Evolutionary conservation across 1,284 basidiomycete genomes (phyloP).

Genomic region (Blastosporella zonata): DNA sequence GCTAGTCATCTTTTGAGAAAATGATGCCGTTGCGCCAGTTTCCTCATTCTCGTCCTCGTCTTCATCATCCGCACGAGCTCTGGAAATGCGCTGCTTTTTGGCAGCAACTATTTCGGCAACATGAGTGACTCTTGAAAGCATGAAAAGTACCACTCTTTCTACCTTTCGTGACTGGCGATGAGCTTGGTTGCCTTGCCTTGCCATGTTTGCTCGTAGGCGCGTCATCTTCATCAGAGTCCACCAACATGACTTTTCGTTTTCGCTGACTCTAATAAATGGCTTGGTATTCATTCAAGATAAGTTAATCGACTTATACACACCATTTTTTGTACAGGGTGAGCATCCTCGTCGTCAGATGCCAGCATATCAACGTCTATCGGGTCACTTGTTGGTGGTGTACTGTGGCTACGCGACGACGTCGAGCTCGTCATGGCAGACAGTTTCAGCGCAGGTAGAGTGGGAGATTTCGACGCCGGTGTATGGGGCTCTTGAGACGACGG

Average conservation of each 20-base stretch:
- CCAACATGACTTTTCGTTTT: slow-evolving; percentile 69
- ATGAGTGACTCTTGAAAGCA: not conserved
- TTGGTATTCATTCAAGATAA: not conserved
- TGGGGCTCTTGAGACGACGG: slow-evolving; percentile 28
- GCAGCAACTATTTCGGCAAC: slow-evolving; percentile 13
- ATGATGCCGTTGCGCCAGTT: slow-evolving; percentile 39
- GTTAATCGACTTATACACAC: slow-evolving; percentile 27
- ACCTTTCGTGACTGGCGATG: slow-evolving; percentile 32
- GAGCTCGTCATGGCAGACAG: slow-evolving; percentile 40
- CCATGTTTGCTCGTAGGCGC: slow-evolving; percentile 30
- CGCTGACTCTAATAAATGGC: slow-evolving; percentile 27
- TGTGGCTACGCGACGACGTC: slow-evolving; percentile 47
- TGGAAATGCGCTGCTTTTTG: slow-evolving; percentile 55
- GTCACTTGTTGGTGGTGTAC: slow-evolving; percentile 74
- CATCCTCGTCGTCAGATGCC: slow-evolving; percentile 46
- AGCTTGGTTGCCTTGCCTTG: slow-evolving; percentile 20
- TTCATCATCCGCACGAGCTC: slow-evolving; percentile 39
- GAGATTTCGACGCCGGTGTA: slow-evolving; percentile 36
- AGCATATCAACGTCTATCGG: slow-evolving; percentile 72
- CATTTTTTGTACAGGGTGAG: slow-evolving; percentile 28
- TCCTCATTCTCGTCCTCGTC: slow-evolving; percentile 41
- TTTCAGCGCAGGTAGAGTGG: slow-evolving; percentile 23
- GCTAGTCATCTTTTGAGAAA: slow-evolving; percentile 55
- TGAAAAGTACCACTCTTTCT: not conserved
- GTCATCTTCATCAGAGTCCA: slow-evolving; percentile 68